These are phyloP conservation scores for Fusarium foetens DNA, from an alignment of 2,329 filamentous ascomycete genomes.

Conservation along the genomic window DNA sequence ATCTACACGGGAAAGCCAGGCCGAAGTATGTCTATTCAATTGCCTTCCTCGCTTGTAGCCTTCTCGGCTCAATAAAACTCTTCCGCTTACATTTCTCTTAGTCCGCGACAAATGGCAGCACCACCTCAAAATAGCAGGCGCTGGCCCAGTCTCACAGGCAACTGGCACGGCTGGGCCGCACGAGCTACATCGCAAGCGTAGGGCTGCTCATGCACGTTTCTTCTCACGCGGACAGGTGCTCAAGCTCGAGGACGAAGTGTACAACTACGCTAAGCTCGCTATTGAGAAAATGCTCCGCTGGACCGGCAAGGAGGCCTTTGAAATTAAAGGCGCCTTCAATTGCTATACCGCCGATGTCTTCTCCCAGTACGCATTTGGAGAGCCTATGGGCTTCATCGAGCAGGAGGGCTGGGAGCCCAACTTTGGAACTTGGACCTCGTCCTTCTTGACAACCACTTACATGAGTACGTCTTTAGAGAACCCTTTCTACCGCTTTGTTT, in stretches of 20 bases:
- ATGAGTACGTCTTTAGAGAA: constrained; percentile 17
- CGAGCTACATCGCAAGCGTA: constrained; percentile 49
- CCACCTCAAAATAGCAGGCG: constrained; percentile 27
- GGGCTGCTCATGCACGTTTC: constrained; percentile 46
- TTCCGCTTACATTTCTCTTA: not conserved
- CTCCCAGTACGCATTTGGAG: constrained; percentile 52
- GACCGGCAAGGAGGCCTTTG: constrained; percentile 43
- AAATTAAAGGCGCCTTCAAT: constrained; percentile 50
- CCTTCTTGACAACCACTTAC: constrained; percentile 47
- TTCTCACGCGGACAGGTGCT: constrained; percentile 49
- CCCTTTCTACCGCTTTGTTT: too few species aligned
- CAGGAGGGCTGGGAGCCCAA: constrained; percentile 52
- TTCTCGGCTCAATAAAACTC: not conserved
- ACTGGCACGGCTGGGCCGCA: constrained; percentile 26
- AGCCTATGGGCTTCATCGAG: constrained; percentile 45
- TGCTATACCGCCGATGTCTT: constrained; percentile 54
- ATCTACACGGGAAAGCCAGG: constrained; percentile 47
- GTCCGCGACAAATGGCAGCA: constrained; percentile 42
- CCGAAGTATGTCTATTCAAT: not conserved
- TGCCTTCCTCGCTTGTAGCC: too few species aligned
- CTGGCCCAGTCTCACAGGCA: constrained; percentile 29
- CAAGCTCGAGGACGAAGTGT: constrained; percentile 43
- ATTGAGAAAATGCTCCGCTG: constrained; percentile 47
- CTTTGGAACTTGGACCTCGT: constrained; percentile 49
- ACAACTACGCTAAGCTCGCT: constrained; percentile 40